A percentile compares a stretch with the other conserved stretches of the same genome.
phyloP scores from a whole-genome alignment of 2,329 filamentous ascomycete species.

The Aphanocladium album region DNA sequence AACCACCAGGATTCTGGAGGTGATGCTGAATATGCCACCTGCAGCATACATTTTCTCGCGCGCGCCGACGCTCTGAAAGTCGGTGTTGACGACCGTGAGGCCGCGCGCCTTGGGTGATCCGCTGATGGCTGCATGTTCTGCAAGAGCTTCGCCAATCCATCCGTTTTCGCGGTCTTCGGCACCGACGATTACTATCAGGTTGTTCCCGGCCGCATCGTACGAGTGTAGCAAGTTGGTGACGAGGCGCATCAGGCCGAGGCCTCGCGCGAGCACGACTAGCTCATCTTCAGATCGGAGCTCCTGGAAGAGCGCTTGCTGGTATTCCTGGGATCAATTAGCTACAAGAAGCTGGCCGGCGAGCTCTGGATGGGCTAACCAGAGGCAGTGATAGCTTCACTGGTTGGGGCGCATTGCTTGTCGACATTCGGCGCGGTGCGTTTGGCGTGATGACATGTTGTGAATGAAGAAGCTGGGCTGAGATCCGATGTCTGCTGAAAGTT shows the following conservation, averaged over 20 bases:
- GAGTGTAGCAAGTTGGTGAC: constrained; percentile 95
- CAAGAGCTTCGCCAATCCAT: constrained; percentile 93
- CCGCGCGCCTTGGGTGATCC: constrained; percentile 76
- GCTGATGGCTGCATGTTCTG: constrained; percentile 91
- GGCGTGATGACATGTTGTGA: background rate
- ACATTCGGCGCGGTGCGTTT: constrained; percentile 39
- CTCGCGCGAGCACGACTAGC: constrained; percentile 84
- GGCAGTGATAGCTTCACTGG: constrained; percentile 79
- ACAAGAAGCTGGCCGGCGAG: background rate
- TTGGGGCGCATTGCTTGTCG: constrained; percentile 50
- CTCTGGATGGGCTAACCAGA: constrained; percentile 24
- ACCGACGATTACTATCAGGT: constrained; percentile 81
- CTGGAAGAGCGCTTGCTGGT: constrained; percentile 92
- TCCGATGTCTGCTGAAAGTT: background rate
- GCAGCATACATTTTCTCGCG: constrained; percentile 87
- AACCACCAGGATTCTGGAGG: constrained; percentile 89
- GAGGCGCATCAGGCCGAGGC: constrained; percentile 84
- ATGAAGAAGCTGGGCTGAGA: background rate
- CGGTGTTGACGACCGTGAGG: constrained; percentile 88
- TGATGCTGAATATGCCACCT: constrained; percentile 93
- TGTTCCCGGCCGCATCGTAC: constrained; percentile 93
- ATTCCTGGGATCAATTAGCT: constrained; percentile 52
- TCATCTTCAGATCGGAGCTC: constrained; percentile 88
- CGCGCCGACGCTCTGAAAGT: constrained; percentile 78
- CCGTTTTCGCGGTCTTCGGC: constrained; percentile 91